A percentile compares a stretch with the other conserved stretches of the same genome.
Conservation (phyloP, 2,329 filamentous ascomycete genomes). For the Xylariaceae sp. region DNA sequence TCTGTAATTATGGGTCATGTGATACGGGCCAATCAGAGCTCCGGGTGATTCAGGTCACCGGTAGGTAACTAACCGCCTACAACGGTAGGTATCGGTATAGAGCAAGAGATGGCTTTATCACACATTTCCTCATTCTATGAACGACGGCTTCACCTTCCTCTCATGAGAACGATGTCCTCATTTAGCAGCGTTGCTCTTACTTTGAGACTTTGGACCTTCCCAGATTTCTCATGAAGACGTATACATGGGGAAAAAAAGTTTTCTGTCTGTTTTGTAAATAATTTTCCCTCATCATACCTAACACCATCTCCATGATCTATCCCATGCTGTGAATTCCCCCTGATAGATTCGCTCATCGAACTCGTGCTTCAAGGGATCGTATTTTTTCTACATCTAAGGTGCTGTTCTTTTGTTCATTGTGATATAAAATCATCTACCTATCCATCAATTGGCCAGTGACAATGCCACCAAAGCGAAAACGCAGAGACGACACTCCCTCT, state of each 20-base stretch:
- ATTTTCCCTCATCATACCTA: not conserved
- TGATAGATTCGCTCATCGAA: not conserved
- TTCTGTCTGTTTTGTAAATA: too few species aligned
- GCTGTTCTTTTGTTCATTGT: not conserved
- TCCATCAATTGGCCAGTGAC: too few species aligned
- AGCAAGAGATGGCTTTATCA: not conserved
- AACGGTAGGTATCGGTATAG: not conserved
- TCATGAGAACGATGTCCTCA: not conserved
- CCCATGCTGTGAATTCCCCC: not conserved
- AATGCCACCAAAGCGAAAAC: constrained; percentile 16
- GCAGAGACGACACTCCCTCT: not conserved
- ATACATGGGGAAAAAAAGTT: too few species aligned
- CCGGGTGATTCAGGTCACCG: too few species aligned
- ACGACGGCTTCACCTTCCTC: not conserved
- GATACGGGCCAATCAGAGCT: not conserved
- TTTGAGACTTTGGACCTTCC: too few species aligned
- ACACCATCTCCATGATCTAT: not conserved
- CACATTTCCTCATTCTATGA: not conserved
- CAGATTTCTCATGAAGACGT: too few species aligned
- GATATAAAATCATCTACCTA: too few species aligned
- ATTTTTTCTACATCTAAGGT: not conserved
- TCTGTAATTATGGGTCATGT: not conserved
- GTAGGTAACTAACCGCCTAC: too few species aligned
- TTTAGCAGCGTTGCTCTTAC: too few species aligned
- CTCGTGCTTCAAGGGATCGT: not conserved